A percentile compares a stretch with the other conserved stretches of the same genome.
Conservation (phyloP, 768 basidiomycete species). For the Cystobasidium ongulense region DNA sequence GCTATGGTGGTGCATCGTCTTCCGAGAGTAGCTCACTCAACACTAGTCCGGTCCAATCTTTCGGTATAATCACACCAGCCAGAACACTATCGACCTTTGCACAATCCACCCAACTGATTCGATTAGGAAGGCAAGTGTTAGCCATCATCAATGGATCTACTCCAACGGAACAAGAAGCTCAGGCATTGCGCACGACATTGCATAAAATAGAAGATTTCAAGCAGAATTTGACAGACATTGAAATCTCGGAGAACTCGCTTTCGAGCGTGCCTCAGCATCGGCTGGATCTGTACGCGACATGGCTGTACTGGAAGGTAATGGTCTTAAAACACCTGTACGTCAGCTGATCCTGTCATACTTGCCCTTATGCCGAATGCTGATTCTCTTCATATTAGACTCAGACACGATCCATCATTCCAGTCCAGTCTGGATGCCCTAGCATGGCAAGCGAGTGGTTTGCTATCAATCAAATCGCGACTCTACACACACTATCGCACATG, state of each 20-base stretch:
- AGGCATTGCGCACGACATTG: not conserved
- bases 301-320: not conserved
- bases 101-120: not conserved
- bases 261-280: constrained; percentile 8
- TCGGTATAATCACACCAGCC: not conserved
- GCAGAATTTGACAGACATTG: not conserved
- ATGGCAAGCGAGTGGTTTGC: not conserved
- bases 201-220: not conserved
- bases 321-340: constrained; percentile 3
- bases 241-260: not conserved
- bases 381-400: not conserved
- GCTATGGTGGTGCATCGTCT: not conserved
- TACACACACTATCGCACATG: not conserved
- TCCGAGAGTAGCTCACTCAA: not conserved
- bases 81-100: not conserved
- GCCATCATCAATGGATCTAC: not conserved
- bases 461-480: not conserved
- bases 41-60: constrained; percentile 10
- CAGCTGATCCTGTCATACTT: not conserved
- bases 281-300: not conserved
- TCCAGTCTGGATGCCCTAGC: not conserved
- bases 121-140: not conserved
- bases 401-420: not conserved
- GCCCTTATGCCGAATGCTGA: not conserved
- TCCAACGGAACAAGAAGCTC: not conserved